Percentiles rank a stretch among this genome's conserved stretches.
Conservation (phyloP, 176 grass and related monocot species). For the Pharus latifolius region DNA sequence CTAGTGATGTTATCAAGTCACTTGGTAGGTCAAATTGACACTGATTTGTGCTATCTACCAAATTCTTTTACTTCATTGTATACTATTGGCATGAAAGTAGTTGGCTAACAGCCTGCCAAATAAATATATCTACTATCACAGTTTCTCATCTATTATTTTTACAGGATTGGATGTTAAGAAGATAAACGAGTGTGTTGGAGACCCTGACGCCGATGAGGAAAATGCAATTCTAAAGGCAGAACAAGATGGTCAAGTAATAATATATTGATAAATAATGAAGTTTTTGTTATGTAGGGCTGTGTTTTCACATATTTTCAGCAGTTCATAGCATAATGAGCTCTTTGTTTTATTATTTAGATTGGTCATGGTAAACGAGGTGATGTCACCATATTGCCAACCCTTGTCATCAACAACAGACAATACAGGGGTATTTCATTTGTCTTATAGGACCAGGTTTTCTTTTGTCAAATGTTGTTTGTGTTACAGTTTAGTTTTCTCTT, state of each 20-base stretch:
- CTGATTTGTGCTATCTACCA: not conserved
- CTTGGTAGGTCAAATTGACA: constrained; percentile 43
- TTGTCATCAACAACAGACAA: constrained; percentile 84
- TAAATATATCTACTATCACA: not conserved
- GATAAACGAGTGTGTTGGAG: constrained; percentile 73
- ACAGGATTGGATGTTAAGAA: constrained; percentile 55
- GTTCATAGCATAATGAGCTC: constrained; percentile 11
- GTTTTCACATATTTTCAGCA: not conserved
- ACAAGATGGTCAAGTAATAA: constrained; percentile 69
- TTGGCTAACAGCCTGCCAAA: not conserved
- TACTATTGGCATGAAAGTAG: not conserved
- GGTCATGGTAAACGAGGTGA: constrained; percentile 70
- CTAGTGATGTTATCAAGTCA: constrained; percentile 58
- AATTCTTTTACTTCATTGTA: constrained; percentile 5
- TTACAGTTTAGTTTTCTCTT: constrained; percentile 10
- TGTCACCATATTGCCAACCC: constrained; percentile 85
- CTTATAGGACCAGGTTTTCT: constrained; percentile 5
- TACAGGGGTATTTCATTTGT: constrained; percentile 54
- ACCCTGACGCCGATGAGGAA: constrained; percentile 59
- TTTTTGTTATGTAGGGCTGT: not conserved
- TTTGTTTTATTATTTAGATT: constrained; percentile 34
- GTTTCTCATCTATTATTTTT: not conserved
- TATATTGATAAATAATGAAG: not conserved
- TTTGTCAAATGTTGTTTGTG: constrained; percentile 13
- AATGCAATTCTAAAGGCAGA: constrained; percentile 77